Evolutionary conservation across 2,329 filamentous ascomycete genomes (phyloP).

Genomic region (Elsinoe batatas): DNA sequence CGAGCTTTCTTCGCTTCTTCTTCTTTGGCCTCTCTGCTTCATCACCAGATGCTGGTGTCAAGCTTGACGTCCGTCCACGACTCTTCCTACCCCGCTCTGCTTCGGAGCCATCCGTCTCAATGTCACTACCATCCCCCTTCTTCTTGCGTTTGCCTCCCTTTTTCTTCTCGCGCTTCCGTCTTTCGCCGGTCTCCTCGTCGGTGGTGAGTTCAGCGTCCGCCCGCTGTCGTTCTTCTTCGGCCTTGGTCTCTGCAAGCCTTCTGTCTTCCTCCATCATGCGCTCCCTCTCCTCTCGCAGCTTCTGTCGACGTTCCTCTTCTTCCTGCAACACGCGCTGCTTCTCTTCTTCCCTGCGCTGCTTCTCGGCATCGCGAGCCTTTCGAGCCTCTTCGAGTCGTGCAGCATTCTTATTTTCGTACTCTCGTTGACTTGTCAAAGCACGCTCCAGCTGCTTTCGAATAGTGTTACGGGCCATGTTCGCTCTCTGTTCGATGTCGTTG

Average conservation of each 20-base stretch:
- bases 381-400: conserved; percentile 75
- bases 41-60: conserved; percentile 31
- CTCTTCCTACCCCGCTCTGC: conserved; percentile 32
- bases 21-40: conserved; percentile 48
- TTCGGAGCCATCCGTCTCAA: conserved; percentile 37
- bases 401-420: conserved; percentile 90
- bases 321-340: conserved; percentile 56
- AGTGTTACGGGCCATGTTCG: conserved; percentile 94
- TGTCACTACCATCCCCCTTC: conserved; percentile 49
- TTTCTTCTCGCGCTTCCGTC: conserved; percentile 64
- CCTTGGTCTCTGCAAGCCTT: conserved; percentile 58
- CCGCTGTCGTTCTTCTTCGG: conserved; percentile 55
- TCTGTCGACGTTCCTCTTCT: conserved; percentile 64
- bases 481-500: conserved; percentile 83
- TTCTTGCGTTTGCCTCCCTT: conserved; percentile 29
- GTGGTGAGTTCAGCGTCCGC: conserved; percentile 67
- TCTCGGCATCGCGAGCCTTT: conserved; percentile 69
- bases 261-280: conserved; percentile 67
- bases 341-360: conserved; percentile 67
- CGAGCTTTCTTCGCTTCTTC: conserved; percentile 52
- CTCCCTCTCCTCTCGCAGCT: conserved; percentile 77
- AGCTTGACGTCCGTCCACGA: conserved; percentile 25
- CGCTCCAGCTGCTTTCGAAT: conserved; percentile 86
- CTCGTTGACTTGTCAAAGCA: conserved; percentile 70
- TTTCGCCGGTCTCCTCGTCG: conserved; percentile 72